phyloP scores from a whole-genome alignment of 306 rosid genomes.

The Acacia melanoxylon region DNA sequence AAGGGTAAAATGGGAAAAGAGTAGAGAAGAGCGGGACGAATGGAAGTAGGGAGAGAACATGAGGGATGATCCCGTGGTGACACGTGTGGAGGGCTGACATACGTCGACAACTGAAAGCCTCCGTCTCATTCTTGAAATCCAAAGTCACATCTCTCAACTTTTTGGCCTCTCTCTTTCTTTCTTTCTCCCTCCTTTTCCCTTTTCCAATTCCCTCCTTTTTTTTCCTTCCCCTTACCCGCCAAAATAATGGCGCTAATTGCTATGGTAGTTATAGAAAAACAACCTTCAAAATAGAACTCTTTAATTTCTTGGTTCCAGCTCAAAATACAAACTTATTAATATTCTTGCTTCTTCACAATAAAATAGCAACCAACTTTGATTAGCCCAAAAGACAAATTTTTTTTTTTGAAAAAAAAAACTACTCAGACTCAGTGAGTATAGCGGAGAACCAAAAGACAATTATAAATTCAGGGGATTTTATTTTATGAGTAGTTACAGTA shows the following conservation, averaged over 20 bases:
- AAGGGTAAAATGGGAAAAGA: constrained; percentile 18
- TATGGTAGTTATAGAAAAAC: not conserved
- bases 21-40: not conserved
- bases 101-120: constrained; percentile 30
- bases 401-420: not conserved
- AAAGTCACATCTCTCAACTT: constrained; percentile 31
- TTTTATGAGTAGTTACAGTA: not conserved
- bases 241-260: not conserved
- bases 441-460: not conserved
- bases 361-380: not conserved
- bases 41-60: constrained; percentile 14
- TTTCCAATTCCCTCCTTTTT: constrained; percentile 46
- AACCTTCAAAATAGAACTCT: not conserved
- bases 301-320: no score
- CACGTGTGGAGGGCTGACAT: constrained; percentile 53
- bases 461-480: not conserved
- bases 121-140: constrained; percentile 35
- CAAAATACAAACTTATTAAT: not conserved
- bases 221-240: constrained; percentile 37
- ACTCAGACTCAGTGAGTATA: not conserved
- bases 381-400: not conserved
- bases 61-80: constrained; percentile 50
- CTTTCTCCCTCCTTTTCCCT: not conserved
- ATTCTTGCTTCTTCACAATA: not conserved
- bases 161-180: not conserved